Conservation (phyloP, 2,329 filamentous ascomycete species). For the Trichoderma brevicompactum region DNA sequence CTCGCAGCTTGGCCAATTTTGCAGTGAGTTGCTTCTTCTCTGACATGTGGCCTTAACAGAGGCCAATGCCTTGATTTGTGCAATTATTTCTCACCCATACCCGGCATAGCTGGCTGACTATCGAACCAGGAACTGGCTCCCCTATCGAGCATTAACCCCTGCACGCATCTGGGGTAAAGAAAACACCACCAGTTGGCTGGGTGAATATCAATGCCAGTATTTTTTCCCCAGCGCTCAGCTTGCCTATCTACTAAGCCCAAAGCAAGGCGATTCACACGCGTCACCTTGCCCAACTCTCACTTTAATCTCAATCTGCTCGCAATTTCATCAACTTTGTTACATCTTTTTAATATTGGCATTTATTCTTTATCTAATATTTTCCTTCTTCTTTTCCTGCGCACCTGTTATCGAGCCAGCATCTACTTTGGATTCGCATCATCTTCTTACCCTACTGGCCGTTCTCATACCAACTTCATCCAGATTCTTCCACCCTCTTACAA, state of each 20-base stretch:
- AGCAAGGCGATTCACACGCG: conserved; percentile 19
- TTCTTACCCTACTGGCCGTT: neutral
- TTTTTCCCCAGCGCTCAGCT: neutral
- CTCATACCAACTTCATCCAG: neutral
- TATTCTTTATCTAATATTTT: neutral
- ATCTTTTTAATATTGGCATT: neutral
- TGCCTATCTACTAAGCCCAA: neutral
- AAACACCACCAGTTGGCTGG: conserved; percentile 18
- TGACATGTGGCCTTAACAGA: neutral
- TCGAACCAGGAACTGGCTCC: conserved; percentile 2
- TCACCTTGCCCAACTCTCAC: neutral
- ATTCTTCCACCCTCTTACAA: too few relatives aligned
- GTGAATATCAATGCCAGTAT: conserved; percentile 9
- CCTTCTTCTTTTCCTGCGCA: neutral
- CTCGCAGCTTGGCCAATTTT: neutral
- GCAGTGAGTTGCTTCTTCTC: neutral
- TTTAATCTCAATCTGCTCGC: neutral
- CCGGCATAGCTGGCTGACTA: conserved; percentile 9
- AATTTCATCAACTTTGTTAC: neutral
- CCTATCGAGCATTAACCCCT: conserved; percentile 24
- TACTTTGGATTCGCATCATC: neutral
- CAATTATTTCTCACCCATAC: neutral
- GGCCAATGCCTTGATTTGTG: neutral
- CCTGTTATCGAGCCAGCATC: neutral
- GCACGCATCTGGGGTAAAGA: neutral